Percentiles rank a stretch among this genome's conserved stretches.
Evolutionary conservation across 1,139 yeast genomes (phyloP).

Genomic region (Scheffersomyces insectosa): DNA sequence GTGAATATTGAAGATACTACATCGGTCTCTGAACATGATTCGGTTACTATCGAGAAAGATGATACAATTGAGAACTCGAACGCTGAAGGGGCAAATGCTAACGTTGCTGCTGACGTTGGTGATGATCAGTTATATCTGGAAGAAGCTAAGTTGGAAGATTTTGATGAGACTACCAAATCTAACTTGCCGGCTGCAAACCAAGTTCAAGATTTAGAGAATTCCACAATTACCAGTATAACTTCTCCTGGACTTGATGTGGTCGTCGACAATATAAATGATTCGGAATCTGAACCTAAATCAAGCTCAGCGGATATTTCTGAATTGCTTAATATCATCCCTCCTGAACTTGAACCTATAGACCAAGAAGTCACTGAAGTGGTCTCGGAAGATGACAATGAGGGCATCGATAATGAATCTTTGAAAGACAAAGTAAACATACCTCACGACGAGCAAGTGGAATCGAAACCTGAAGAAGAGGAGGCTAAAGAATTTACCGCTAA

Average conservation of each 20-base stretch:
- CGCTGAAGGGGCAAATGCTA: not conserved
- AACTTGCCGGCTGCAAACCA: not conserved
- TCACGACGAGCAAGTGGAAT: no score
- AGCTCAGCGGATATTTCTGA: no score
- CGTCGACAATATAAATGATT: no score
- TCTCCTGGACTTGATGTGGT: no score
- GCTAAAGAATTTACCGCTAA: not conserved
- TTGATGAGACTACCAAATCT: not conserved
- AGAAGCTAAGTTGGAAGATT: not conserved
- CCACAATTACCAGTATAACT: not conserved
- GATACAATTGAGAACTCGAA: conserved; percentile 10
- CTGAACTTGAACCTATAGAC: no score
- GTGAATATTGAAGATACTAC: no score
- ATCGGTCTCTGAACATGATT: not conserved
- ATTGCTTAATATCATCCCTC: no score
- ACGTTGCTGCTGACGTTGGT: conserved; percentile 1
- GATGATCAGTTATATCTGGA: conserved; percentile 2
- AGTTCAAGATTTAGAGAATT: not conserved
- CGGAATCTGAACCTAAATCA: no score
- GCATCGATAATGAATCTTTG: no score
- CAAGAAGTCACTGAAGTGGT: no score
- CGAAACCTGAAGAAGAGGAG: not conserved
- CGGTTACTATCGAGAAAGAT: not conserved
- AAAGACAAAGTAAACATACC: no score
- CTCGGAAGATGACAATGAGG: no score